Evolutionary conservation across 2,329 filamentous ascomycete genomes (phyloP).

Genomic region (Epichloe baconii): DNA sequence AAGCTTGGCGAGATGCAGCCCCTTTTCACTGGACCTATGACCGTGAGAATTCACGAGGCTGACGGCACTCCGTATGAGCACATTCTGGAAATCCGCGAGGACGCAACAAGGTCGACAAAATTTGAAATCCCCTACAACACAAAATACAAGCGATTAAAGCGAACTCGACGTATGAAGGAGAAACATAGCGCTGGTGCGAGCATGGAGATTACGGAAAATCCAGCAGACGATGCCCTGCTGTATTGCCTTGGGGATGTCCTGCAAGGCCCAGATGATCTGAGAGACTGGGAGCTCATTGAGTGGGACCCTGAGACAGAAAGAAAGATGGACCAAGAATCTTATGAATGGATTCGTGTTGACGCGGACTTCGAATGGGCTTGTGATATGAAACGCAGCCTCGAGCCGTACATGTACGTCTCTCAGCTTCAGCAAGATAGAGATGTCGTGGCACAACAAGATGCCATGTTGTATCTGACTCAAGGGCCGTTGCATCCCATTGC

Average conservation of each 20-base stretch:
- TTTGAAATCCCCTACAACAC: slow-evolving; percentile 98
- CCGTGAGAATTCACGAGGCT: slow-evolving; percentile 92
- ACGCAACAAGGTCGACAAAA: slow-evolving; percentile 57
- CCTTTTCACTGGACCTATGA: slow-evolving; percentile 94
- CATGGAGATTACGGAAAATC: slow-evolving; percentile 45
- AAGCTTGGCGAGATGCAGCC: slow-evolving; percentile 57
- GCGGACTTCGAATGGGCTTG: slow-evolving; percentile 98
- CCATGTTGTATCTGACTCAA: slow-evolving; percentile 60
- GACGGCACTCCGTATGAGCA: slow-evolving; percentile 98
- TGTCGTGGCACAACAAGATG: slow-evolving; percentile 73
- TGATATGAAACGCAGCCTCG: slow-evolving; percentile 68
- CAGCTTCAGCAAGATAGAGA: slow-evolving; percentile 95
- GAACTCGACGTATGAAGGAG: slow-evolving; percentile 72
- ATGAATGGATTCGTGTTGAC: slow-evolving; percentile 97
- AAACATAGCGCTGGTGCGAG: slow-evolving; percentile 44
- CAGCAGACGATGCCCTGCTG: slow-evolving; percentile 71
- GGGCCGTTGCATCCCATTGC: slow-evolving; percentile 64
- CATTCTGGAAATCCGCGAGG: slow-evolving; percentile 88
- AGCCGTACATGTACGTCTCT: slow-evolving; percentile 94
- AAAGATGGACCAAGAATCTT: slow-evolving; percentile 89
- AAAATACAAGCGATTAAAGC: slow-evolving; percentile 94
- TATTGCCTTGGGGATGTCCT: slow-evolving; percentile 90
- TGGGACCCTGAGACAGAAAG: slow-evolving; percentile 84
- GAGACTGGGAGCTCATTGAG: slow-evolving; percentile 73
- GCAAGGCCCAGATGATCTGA: slow-evolving; percentile 66